Conservation (phyloP, 768 basidiomycete genomes). For the Saitozyma podzolica region DNA sequence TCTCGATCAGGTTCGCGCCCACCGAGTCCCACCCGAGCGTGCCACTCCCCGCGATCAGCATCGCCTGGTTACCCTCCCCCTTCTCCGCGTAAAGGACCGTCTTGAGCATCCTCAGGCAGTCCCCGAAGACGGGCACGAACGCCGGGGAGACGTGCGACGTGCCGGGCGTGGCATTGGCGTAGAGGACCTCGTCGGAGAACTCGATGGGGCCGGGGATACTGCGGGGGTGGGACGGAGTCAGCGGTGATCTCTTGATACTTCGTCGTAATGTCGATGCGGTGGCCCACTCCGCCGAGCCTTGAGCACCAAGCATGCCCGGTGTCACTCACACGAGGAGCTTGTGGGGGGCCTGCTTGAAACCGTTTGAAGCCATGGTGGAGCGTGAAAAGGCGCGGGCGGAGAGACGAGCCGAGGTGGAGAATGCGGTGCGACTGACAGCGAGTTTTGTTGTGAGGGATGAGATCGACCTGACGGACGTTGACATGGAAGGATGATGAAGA, state of each 20-base stretch:
- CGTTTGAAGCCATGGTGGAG: not conserved
- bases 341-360: constrained; percentile 42
- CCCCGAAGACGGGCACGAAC: constrained; percentile 83
- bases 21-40: constrained; percentile 94
- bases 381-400: too few relatives aligned
- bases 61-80: constrained; percentile 67
- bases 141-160: constrained; percentile 80
- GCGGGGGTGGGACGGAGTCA: too few relatives aligned
- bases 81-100: constrained; percentile 74
- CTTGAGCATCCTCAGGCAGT: constrained; percentile 82
- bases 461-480: too few relatives aligned
- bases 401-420: too few relatives aligned
- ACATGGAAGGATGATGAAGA: too few relatives aligned
- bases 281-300: too few relatives aligned
- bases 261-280: not conserved
- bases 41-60: constrained; percentile 90
- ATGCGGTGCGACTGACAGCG: too few relatives aligned
- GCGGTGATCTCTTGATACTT: not conserved
- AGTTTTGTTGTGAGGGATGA: too few relatives aligned
- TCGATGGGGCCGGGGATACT: constrained; percentile 62
- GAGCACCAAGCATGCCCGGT: not conserved
- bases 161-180: constrained; percentile 70
- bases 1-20: constrained; percentile 78
- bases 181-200: constrained; percentile 74
- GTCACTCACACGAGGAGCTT: constrained; percentile 45